Percentiles rank a stretch among this genome's conserved stretches.
Evolutionary conservation across 2,329 filamentous ascomycete genomes (phyloP).

Genomic region (Exophiala bonariae): DNA sequence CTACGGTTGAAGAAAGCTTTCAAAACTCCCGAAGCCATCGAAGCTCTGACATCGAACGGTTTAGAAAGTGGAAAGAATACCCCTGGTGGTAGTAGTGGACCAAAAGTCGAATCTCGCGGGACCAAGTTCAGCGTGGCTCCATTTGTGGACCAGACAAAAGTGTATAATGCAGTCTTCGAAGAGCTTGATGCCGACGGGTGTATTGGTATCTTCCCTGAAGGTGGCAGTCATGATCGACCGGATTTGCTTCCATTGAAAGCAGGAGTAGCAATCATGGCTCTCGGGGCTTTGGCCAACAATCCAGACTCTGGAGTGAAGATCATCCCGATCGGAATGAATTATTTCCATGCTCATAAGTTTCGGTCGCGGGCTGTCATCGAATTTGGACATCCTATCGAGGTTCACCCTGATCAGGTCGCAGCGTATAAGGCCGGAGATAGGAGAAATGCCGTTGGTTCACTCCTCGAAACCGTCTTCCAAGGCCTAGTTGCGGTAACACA

Average conservation of each 20-base stretch:
- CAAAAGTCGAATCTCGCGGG: conserved; percentile 66
- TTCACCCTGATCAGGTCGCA: conserved; percentile 77
- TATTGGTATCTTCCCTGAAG: conserved; percentile 95
- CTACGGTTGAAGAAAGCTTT: conserved; percentile 85
- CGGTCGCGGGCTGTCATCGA: conserved; percentile 93
- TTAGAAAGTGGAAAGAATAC: background rate
- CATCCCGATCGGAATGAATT: conserved; percentile 97
- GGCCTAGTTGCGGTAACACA: conserved; percentile 85
- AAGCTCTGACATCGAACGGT: conserved; percentile 78
- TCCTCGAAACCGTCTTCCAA: conserved; percentile 85
- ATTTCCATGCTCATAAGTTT: conserved; percentile 99
- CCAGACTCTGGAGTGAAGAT: conserved; percentile 90
- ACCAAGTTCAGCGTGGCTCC: conserved; percentile 85
- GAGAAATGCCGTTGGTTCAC: conserved; percentile 79
- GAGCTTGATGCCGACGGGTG: conserved; percentile 80
- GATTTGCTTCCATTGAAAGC: conserved; percentile 91
- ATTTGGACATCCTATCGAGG: conserved; percentile 85
- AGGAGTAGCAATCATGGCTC: conserved; percentile 95
- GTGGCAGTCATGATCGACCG: conserved; percentile 91
- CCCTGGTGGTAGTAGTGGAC: conserved; percentile 50
- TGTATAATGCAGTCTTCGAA: conserved; percentile 90
- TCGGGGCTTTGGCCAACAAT: conserved; percentile 81
- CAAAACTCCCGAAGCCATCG: conserved; percentile 71
- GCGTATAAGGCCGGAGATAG: conserved; percentile 81
- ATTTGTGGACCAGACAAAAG: conserved; percentile 88